Evolutionary conservation across 768 basidiomycete genomes (phyloP).

Genomic region (Pleurotus djamor): DNA sequence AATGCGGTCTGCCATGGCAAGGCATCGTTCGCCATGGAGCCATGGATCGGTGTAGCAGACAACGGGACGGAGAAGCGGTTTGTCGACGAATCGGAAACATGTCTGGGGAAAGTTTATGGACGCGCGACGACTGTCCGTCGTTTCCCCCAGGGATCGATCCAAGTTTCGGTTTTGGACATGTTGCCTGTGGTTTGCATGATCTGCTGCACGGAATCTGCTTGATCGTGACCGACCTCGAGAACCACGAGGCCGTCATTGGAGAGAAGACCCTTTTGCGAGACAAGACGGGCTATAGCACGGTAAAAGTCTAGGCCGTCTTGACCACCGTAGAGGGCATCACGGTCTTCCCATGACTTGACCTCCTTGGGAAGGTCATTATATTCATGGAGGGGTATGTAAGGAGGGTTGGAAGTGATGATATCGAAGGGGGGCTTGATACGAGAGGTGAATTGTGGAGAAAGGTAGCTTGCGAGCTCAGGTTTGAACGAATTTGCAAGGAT

Average conservation of each 20-base stretch:
- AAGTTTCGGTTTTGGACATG: conserved; percentile 56
- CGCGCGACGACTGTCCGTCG: conserved; percentile 68
- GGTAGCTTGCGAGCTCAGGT: conserved; percentile 35
- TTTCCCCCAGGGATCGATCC: conserved; percentile 80
- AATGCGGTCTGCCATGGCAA: no score
- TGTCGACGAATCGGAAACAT: no score
- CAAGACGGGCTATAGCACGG: conserved; percentile 62
- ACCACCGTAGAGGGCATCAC: conserved; percentile 78
- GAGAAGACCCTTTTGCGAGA: conserved; percentile 52
- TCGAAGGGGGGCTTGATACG: conserved; percentile 55
- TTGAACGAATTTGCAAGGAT: conserved; percentile 36
- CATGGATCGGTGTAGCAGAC: no score
- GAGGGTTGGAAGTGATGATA: conserved; percentile 82
- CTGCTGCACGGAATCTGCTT: conserved; percentile 58
- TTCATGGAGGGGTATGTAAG: conserved; percentile 74
- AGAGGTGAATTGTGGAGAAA: conserved; percentile 41
- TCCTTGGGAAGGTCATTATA: conserved; percentile 63
- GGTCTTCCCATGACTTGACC: conserved; percentile 81
- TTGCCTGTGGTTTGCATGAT: conserved; percentile 52
- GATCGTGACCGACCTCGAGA: conserved; percentile 77
- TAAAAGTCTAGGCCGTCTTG: conserved; percentile 56
- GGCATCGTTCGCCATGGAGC: no score
- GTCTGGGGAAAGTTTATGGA: conserved; percentile 20
- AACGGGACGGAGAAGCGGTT: no score
- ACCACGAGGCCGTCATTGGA: conserved; percentile 55